Conservation (phyloP, 176 grass and related monocot genomes). For the Oryza officinalis region DNA sequence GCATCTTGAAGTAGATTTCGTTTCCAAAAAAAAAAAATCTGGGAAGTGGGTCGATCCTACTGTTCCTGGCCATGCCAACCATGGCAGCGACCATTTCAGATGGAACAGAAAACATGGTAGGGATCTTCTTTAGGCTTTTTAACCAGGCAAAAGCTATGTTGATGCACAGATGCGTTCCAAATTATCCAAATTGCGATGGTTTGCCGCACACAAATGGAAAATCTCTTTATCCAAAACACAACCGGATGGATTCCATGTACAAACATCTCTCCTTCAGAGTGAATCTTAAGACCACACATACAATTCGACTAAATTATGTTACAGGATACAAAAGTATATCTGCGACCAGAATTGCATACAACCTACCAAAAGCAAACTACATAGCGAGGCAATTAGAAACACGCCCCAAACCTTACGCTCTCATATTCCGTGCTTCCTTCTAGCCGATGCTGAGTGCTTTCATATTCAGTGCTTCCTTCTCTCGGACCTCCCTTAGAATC, state of each 20-base stretch:
- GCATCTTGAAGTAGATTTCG: no score
- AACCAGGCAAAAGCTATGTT: neutral
- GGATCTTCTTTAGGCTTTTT: neutral
- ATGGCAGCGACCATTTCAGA: neutral
- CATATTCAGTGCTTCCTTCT: slow-evolving; percentile 44
- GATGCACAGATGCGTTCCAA: neutral
- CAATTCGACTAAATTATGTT: slow-evolving; percentile 25
- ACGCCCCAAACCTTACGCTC: slow-evolving; percentile 13
- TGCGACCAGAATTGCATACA: slow-evolving; percentile 30
- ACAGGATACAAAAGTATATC: slow-evolving; percentile 4
- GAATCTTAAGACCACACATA: slow-evolving; percentile 18
- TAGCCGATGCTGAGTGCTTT: slow-evolving; percentile 36
- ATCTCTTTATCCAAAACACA: slow-evolving; percentile 24
- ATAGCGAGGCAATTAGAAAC: slow-evolving; percentile 36
- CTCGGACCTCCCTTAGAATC: slow-evolving; percentile 48
- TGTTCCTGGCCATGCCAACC: neutral
- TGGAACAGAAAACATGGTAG: neutral
- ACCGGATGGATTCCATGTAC: slow-evolving; percentile 27
- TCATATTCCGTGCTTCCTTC: slow-evolving; percentile 35
- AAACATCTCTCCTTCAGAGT: slow-evolving; percentile 17
- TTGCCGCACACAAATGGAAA: neutral
- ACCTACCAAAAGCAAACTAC: slow-evolving; percentile 18
- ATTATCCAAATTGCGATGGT: neutral
- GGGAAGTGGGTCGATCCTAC: no score
- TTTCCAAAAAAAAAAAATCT: no score